Evolutionary conservation across 164 flowering plant species (phyloP).

Genomic region (Stephania cephalantha): DNA sequence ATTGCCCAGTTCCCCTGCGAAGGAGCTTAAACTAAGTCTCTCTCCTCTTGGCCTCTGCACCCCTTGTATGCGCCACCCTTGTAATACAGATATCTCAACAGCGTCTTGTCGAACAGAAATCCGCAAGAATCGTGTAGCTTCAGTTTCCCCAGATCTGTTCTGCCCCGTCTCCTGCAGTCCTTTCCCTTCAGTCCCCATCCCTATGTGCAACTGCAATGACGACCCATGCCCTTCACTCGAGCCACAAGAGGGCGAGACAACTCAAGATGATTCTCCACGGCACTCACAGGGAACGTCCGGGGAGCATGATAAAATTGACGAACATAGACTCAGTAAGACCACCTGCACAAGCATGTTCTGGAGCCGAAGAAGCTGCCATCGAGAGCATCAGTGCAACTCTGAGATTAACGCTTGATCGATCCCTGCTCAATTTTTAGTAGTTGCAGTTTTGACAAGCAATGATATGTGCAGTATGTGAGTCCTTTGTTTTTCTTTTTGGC

Average conservation of each 20-base stretch:
- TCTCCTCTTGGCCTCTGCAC: conserved; percentile 86
- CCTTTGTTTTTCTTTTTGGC: background rate
- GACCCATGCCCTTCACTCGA: conserved; percentile 73
- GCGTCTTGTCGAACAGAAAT: conserved; percentile 44
- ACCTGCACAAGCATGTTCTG: conserved; percentile 88
- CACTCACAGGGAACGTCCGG: conserved; percentile 31
- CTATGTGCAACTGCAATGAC: conserved; percentile 72
- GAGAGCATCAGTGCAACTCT: conserved; percentile 92
- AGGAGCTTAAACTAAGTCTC: conserved; percentile 48
- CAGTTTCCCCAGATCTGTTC: conserved; percentile 74
- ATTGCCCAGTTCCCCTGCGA: conserved; percentile 52
- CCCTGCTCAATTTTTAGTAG: background rate
- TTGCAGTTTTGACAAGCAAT: background rate
- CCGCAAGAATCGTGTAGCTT: conserved; percentile 65
- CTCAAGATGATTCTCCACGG: conserved; percentile 46
- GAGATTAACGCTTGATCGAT: conserved; percentile 64
- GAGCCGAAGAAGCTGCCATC: conserved; percentile 91
- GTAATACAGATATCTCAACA: conserved; percentile 40
- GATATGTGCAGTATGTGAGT: conserved; percentile 11
- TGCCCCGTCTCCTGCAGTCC: conserved; percentile 92
- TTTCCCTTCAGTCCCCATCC: conserved; percentile 74
- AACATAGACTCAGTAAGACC: conserved; percentile 58
- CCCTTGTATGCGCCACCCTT: conserved; percentile 83
- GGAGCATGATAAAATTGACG: conserved; percentile 57
- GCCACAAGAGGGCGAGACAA: conserved; percentile 36